Conservation (phyloP, 73 alveolate species). For the Paramecium sonneborni region DNA sequence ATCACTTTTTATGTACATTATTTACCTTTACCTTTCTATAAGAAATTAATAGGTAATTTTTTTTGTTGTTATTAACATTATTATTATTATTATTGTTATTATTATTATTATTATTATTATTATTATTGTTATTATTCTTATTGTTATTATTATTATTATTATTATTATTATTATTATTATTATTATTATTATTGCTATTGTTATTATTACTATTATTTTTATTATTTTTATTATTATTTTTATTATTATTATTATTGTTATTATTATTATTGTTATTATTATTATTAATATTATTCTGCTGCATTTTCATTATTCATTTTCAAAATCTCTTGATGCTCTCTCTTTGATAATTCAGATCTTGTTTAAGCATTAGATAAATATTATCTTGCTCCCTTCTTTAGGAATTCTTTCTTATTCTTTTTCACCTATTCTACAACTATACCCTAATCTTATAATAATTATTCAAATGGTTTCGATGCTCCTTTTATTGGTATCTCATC, state of each 20-base stretch:
- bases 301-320: slow-evolving; percentile 52
- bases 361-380: slow-evolving; percentile 54
- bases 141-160: too few species aligned
- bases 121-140: too few species aligned
- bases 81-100: not conserved
- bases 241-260: too few species aligned
- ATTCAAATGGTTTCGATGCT: not conserved
- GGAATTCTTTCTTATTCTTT: slow-evolving; percentile 8
- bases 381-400: slow-evolving; percentile 59
- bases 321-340: slow-evolving; percentile 48
- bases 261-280: too few species aligned
- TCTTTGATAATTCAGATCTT: slow-evolving; percentile 59
- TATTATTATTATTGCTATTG: too few species aligned
- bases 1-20: not conserved
- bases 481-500: slow-evolving; percentile 20
- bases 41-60: not conserved
- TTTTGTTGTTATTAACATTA: slow-evolving; percentile 1
- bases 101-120: not conserved
- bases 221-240: too few species aligned
- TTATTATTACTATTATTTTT: too few species aligned
- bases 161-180: too few species aligned
- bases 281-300: not conserved
- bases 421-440: not conserved
- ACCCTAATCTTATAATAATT: not conserved
- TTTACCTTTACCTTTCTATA: slow-evolving; percentile 8